A percentile compares a stretch with the other conserved stretches of the same genome.
Conservation (phyloP, 768 basidiomycete species). For the Tulasnella calospora region DNA sequence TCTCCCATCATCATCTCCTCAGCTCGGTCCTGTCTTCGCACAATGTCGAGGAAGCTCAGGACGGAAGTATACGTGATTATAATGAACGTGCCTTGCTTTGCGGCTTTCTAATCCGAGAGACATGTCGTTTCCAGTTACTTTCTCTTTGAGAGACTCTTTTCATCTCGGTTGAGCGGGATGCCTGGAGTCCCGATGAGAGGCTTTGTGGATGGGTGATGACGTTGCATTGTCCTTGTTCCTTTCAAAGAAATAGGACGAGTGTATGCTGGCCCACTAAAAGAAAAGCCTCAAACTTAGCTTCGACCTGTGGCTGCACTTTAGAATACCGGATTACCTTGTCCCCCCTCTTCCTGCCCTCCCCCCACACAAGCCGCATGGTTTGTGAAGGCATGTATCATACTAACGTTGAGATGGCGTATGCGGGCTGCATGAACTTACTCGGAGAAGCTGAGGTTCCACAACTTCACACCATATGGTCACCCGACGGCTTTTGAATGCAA, state of each 20-base stretch:
- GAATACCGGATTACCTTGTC: not conserved
- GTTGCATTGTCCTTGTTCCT: not conserved
- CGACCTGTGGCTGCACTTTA: not conserved
- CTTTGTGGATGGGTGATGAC: not conserved
- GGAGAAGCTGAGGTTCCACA: not conserved
- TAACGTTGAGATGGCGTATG: not conserved
- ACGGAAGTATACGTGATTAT: slow-evolving; percentile 10
- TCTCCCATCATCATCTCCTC: not conserved
- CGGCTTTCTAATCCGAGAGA: not conserved
- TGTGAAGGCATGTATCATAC: not conserved
- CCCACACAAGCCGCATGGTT: not conserved
- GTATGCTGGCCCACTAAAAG: too few relatives aligned
- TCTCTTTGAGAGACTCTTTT: not conserved
- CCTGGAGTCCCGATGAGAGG: not conserved
- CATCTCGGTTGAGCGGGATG: slow-evolving; percentile 6
- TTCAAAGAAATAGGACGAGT: not conserved
- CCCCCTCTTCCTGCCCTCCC: not conserved
- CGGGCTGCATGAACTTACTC: not conserved
- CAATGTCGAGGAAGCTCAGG: not conserved
- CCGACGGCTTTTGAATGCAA: slow-evolving; percentile 2
- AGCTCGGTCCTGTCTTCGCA: not conserved
- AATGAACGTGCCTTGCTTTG: not conserved
- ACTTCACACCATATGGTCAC: slow-evolving; percentile 1
- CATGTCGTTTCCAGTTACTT: not conserved
- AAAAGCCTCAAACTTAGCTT: too few relatives aligned